Percentiles rank a stretch among this genome's conserved stretches.
Conservation (phyloP, 2,329 filamentous ascomycete genomes). For the Juglanconis oblonga region DNA sequence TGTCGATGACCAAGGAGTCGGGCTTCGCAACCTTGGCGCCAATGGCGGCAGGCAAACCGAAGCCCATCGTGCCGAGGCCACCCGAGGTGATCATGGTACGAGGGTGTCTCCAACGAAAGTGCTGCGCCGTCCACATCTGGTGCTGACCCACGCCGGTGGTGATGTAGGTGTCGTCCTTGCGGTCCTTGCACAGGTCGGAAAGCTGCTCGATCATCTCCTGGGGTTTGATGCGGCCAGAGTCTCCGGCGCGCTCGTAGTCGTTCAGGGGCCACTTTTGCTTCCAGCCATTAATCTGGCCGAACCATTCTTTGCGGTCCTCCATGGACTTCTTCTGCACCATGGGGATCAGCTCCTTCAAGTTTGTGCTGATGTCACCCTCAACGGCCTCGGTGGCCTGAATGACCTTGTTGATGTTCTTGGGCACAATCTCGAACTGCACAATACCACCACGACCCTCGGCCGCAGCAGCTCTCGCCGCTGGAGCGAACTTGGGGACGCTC, state of each 20-base stretch:
- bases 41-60: conserved; percentile 88
- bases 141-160: conserved; percentile 94
- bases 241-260: conserved; percentile 74
- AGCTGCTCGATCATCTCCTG: conserved; percentile 90
- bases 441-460: conserved; percentile 87
- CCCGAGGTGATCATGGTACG: conserved; percentile 95
- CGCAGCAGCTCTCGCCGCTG: conserved; percentile 80
- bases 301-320: conserved; percentile 77
- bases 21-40: conserved; percentile 81
- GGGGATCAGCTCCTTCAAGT: conserved; percentile 73
- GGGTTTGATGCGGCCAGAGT: conserved; percentile 83
- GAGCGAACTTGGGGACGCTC: conserved; percentile 81
- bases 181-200: conserved; percentile 74
- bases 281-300: conserved; percentile 84
- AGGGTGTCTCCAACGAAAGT: conserved; percentile 91
- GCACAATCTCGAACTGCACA: conserved; percentile 96
- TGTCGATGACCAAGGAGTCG: conserved; percentile 86
- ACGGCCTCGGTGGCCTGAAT: conserved; percentile 94
- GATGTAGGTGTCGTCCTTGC: conserved; percentile 83
- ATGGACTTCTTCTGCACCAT: conserved; percentile 61
- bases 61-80: conserved; percentile 95
- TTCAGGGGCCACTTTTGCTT: conserved; percentile 85
- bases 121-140: conserved; percentile 98
- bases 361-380: conserved; percentile 84
- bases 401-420: conserved; percentile 99